Conservation (phyloP, 768 basidiomycete genomes). For the Gyrodon lividus region DNA sequence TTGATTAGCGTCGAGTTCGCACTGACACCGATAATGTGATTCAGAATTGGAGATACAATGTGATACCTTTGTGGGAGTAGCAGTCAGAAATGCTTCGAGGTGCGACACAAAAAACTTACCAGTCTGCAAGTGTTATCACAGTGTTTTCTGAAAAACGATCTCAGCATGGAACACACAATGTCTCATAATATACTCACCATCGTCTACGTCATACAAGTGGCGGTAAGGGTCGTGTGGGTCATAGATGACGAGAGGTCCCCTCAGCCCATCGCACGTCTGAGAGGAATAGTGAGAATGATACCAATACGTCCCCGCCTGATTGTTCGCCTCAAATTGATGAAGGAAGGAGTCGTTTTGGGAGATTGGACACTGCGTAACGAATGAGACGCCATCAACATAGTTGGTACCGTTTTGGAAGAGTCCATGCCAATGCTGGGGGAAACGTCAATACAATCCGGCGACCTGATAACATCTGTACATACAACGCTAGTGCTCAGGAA, state of each 20-base stretch:
- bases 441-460: neutral
- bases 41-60: conserved; percentile 14
- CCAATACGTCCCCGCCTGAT: conserved; percentile 33
- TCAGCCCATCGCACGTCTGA: conserved; percentile 38
- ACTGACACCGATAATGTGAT: conserved; percentile 15
- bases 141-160: conserved; percentile 17
- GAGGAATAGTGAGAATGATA: conserved; percentile 41
- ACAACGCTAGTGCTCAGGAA: conserved; percentile 47
- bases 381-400: conserved; percentile 44
- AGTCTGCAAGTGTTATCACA: conserved; percentile 26
- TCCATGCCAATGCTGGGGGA: conserved; percentile 55
- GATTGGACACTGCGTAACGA: conserved; percentile 36
- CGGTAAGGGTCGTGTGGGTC: conserved; percentile 40
- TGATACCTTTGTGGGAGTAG: conserved; percentile 21
- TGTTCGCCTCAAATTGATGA: conserved; percentile 15
- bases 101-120: conserved; percentile 9
- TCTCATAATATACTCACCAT: conserved; percentile 29
- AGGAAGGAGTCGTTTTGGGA: conserved; percentile 24
- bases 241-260: conserved; percentile 42
- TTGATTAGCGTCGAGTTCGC: conserved; percentile 31
- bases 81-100: neutral
- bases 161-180: neutral
- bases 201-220: conserved; percentile 43
- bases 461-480: neutral
- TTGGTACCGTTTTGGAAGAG: conserved; percentile 44